These are phyloP conservation scores for Phytophthora vignae DNA, from an alignment of 352 stramenopile genomes.

Conservation along the genomic window DNA sequence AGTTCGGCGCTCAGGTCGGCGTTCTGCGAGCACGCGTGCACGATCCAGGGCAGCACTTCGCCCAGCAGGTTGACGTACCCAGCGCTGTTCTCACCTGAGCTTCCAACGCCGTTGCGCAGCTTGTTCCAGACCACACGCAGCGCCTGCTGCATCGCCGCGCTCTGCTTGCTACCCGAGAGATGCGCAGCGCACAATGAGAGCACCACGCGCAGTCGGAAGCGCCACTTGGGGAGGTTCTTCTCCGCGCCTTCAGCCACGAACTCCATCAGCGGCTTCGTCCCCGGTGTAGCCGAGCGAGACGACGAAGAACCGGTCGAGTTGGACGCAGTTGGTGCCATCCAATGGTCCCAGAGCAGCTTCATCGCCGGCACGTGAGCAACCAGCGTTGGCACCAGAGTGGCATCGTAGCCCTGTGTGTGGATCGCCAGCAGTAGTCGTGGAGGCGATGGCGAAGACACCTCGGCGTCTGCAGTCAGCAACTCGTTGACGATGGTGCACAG, in stretches of 20 bases:
- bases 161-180: conserved; percentile 47
- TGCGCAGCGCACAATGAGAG: conserved; percentile 58
- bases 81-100: conserved; percentile 32
- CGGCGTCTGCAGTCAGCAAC: neutral
- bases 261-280: conserved; percentile 59
- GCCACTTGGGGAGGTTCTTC: conserved; percentile 59
- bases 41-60: conserved; percentile 56
- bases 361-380: conserved; percentile 1
- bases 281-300: conserved; percentile 24
- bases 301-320: conserved; percentile 27
- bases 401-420: conserved; percentile 2
- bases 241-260: conserved; percentile 55
- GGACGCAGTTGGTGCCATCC: conserved; percentile 46
- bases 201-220: conserved; percentile 64
- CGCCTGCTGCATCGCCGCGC: conserved; percentile 48
- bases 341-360: conserved; percentile 19
- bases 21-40: conserved; percentile 55
- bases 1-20: conserved; percentile 65
- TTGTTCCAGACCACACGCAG: conserved; percentile 73
- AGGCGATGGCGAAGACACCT: neutral
- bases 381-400: neutral
- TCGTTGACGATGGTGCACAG: neutral
- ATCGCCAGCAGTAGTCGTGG: neutral
- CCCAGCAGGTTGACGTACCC: conserved; percentile 47
- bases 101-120: conserved; percentile 49